phyloP scores from a whole-genome alignment of 1,139 yeast genomes.

The Taphrina deformans region DNA sequence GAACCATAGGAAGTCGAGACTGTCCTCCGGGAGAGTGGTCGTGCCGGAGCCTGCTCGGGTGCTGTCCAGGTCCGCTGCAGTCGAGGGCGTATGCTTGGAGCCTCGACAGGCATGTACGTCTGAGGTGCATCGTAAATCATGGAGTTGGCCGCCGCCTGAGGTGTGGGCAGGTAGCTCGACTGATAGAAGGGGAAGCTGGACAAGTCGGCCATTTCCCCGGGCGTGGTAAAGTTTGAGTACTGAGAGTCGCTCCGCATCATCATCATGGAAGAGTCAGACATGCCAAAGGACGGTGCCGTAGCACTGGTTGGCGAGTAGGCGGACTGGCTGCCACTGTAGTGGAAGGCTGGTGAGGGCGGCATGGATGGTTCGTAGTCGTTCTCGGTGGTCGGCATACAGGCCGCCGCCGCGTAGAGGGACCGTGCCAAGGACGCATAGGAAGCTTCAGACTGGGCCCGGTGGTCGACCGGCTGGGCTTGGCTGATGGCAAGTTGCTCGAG shows the following conservation, averaged over 20 bases:
- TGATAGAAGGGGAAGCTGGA: not conserved
- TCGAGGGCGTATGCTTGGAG: slow-evolving; percentile 1
- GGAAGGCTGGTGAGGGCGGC: slow-evolving; percentile 10
- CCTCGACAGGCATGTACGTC: not conserved
- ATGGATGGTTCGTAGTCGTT: slow-evolving; percentile 4
- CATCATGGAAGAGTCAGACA: not conserved
- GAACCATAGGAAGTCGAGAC: not conserved
- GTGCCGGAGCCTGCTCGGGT: not conserved
- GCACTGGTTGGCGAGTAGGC: slow-evolving; percentile 6
- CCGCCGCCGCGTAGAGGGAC: slow-evolving; percentile 5
- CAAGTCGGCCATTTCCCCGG: not conserved
- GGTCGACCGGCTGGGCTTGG: not conserved
- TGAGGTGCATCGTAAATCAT: not conserved
- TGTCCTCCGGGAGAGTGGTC: slow-evolving; percentile 4
- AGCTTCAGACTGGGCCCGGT: slow-evolving; percentile 11
- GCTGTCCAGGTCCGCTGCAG: slow-evolving; percentile 10
- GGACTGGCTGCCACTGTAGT: not conserved
- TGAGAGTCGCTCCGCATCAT: slow-evolving; percentile 6
- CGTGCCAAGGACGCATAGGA: slow-evolving; percentile 21
- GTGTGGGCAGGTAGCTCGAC: slow-evolving; percentile 6
- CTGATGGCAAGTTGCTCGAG: not conserved
- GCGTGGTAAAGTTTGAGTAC: slow-evolving; percentile 8
- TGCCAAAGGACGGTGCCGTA: not conserved
- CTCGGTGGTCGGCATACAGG: slow-evolving; percentile 2
- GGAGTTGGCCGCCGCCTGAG: not conserved